A percentile compares a stretch with the other conserved stretches of the same genome.
These are phyloP conservation scores for Phytophthora pistaciae DNA, from an alignment of 352 stramenopile genomes.

Conservation along the genomic window DNA sequence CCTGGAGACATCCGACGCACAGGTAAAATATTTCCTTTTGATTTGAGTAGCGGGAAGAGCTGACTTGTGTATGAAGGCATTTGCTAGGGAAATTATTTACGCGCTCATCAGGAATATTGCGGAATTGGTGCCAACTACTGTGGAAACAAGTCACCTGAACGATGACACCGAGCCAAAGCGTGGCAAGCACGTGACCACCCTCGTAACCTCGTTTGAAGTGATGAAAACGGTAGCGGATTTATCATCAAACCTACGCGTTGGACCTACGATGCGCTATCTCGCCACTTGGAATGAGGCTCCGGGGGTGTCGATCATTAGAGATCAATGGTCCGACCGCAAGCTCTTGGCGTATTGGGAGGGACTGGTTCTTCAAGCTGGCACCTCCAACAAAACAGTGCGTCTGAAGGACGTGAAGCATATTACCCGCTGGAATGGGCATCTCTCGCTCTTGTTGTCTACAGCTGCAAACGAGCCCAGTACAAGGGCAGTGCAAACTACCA, in stretches of 20 bases:
- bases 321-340: slow-evolving; percentile 17
- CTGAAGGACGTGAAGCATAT: slow-evolving; percentile 9
- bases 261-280: slow-evolving; percentile 24
- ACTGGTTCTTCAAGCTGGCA: slow-evolving; percentile 16
- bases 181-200: background rate
- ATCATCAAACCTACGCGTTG: slow-evolving; percentile 11
- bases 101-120: slow-evolving; percentile 3
- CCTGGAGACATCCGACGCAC: slow-evolving; percentile 12
- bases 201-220: slow-evolving; percentile 22
- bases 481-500: background rate
- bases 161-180: too few species aligned
- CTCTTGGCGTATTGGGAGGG: slow-evolving; percentile 27
- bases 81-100: slow-evolving; percentile 11
- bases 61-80: slow-evolving; percentile 3
- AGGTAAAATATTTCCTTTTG: slow-evolving; percentile 8
- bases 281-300: slow-evolving; percentile 3
- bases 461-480: background rate
- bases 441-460: slow-evolving; percentile 17
- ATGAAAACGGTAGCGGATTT: slow-evolving; percentile 11
- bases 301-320: slow-evolving; percentile 7
- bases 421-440: slow-evolving; percentile 18
- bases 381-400: slow-evolving; percentile 13
- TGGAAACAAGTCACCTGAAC: too few species aligned
- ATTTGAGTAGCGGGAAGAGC: too few species aligned
- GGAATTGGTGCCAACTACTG: background rate